These are phyloP conservation scores for Zymoseptoria crescenta DNA, from an alignment of 2,329 filamentous ascomycete species.

Conservation along the genomic window DNA sequence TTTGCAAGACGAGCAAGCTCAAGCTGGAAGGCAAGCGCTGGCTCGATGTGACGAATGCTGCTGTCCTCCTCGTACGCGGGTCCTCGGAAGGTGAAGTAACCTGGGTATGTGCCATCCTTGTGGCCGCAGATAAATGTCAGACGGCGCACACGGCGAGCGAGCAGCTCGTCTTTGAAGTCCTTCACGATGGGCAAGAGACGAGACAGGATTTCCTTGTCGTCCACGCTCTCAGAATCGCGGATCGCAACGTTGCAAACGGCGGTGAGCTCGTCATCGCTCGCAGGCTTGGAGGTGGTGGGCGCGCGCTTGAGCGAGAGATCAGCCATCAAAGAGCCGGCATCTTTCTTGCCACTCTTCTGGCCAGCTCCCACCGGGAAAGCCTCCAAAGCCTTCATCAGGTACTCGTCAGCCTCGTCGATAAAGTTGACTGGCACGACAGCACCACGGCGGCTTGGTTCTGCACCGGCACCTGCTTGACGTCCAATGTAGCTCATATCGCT, in stretches of 20 bases:
- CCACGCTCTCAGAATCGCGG: conserved; percentile 73
- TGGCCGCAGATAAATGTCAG: conserved; percentile 94
- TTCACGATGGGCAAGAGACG: conserved; percentile 70
- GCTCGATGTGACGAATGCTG: conserved; percentile 95
- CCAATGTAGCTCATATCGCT: conserved; percentile 91
- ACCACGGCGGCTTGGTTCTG: conserved; percentile 78
- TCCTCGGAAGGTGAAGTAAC: conserved; percentile 97
- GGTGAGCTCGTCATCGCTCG: conserved; percentile 68
- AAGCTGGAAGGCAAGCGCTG: conserved; percentile 95
- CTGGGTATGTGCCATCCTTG: conserved; percentile 87
- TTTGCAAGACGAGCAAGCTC: conserved; percentile 89
- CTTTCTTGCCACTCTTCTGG: conserved; percentile 38
- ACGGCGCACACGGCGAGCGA: conserved; percentile 73
- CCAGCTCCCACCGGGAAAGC: conserved; percentile 53
- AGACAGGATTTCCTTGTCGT: conserved; percentile 71
- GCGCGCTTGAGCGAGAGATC: conserved; percentile 67
- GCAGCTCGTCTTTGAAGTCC: conserved; percentile 74
- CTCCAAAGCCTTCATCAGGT: conserved; percentile 75
- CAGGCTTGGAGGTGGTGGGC: conserved; percentile 41
- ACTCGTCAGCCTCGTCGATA: conserved; percentile 87
- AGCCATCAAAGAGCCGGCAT: conserved; percentile 50
- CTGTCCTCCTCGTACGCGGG: conserved; percentile 83
- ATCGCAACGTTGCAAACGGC: conserved; percentile 90
- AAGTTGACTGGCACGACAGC: conserved; percentile 91
- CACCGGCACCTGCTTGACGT: conserved; percentile 52